Evolutionary conservation across 352 stramenopile genomes (phyloP), one percentile per base, ranked within the genome.

Genomic region (Globisporangium solare): DNA sequence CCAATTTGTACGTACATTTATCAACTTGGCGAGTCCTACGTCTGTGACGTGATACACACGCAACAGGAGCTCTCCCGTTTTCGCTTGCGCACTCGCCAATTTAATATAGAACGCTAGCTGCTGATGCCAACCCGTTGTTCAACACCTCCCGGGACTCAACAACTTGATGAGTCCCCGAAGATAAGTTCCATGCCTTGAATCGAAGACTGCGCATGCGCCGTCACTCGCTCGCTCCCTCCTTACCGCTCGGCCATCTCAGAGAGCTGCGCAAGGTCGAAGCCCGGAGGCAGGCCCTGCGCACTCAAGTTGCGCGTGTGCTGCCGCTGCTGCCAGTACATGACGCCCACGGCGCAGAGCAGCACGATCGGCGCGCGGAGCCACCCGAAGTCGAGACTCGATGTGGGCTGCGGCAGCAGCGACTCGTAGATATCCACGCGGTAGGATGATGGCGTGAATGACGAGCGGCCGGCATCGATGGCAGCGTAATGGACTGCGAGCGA

Each of bases 291-390:
- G 3, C 40, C 45, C 31, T 48, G 27, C 27, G 27, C 27, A 35
- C 3, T 11, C 5, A 35, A 35, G 7, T 7, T 35, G 27, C 27
- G 27, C 27, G 12, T 37, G 22, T 54, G 52, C 32, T 32, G 40
- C 39, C 58, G 63, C 35, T 79, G 67, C 56, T 79, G 70, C 70
- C 64, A 79, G 54, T 68, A 71, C 70, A 75, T 73, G 49, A 79
- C 64, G 12, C 58, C 70, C 10, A 75, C 55, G 0, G 64, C 70
- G 53, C 63, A 79, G 3, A 79, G 42, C 14, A 79, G 61, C 70
- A 79, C 71, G 47, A 75, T 56, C 18, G 70, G 70, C 24, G 58
- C 64, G 37, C 70, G 70, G 31, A 75, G 49, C 70, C 70, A 79
- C 31, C 67, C 56, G 12, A 79, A 47, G 13, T 79, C 70, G 13